Base-by-base conservation (phyloP, 129 eudicot genomes). In the Centella asiatica region DNA sequence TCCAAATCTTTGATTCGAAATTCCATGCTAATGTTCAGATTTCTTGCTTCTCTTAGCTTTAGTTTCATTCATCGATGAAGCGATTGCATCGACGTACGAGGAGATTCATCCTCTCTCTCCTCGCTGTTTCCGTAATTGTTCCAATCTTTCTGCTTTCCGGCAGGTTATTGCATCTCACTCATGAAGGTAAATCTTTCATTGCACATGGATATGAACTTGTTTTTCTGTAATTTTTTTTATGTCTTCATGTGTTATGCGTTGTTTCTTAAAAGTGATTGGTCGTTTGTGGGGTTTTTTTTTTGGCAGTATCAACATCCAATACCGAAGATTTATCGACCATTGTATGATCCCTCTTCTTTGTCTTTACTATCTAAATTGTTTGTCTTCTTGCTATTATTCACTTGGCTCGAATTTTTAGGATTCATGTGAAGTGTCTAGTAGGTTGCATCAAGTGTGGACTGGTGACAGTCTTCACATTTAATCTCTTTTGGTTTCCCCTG, bases 51-150 rank as follows among this genome's bases (percentile, higher is more conserved):
- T 17, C 36, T 27, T 5, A 54, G 44, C 26, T 2, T 39, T 48
- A 5, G 24, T 27, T 39, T 13, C 58, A 32, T 25, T 24, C 15
- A 76, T 72, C 77, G 83, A 92, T 87, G 99, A 87, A 74, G 92
- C 71, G 63, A 65, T 73, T 76, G 46, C 80, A 77, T 18, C 79
- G 75, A 72, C 73, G 82, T 67, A 75, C 87, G 77, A 85, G 96
- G 95, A 87, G 75, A 59, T 78, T 74, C 68, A 87, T 93, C 88
- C 92, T 93, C 85, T 93, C 82, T 33, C 55, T 93, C 61, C 92
- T 93, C 5, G 73, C 71, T 47, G 77, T 92, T 64, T 81, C 90
- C 9, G 81, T 93, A 11, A 69, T 82, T 18, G 75, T 82, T 27
- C 96, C 99, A 18, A 59, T 93, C 49, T 62, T 88, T 54, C 44